A percentile compares a stretch with the other conserved stretches of the same genome.
Conservation (phyloP, 75 land plant species). For the Larix kaempferi region DNA sequence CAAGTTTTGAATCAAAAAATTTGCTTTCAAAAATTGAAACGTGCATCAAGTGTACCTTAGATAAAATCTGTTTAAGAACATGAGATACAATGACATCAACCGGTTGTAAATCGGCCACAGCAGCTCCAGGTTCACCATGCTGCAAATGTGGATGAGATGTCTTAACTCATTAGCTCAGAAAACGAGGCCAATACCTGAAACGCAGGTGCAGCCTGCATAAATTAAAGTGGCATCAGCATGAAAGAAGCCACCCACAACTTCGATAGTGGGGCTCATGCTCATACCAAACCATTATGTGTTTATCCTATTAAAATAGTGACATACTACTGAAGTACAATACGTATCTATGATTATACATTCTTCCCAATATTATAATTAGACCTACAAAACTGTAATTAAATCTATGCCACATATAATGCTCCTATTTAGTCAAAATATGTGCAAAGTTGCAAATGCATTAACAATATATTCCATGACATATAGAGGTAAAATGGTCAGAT, state of each 20-base stretch:
- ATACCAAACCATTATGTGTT: slow-evolving; percentile 1
- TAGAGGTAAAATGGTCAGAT: neutral
- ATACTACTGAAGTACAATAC: neutral
- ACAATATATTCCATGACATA: neutral
- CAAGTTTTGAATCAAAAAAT: neutral
- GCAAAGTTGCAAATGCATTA: neutral
- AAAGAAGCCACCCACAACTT: slow-evolving; percentile 15
- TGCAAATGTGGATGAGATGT: slow-evolving; percentile 40
- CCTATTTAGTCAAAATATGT: neutral
- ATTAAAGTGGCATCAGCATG: slow-evolving; percentile 24
- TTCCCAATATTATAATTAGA: neutral
- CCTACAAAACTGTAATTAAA: neutral
- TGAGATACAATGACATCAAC: slow-evolving; percentile 86
- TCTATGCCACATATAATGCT: neutral
- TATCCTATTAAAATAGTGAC: too few relatives aligned
- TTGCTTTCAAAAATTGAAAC: too few relatives aligned
- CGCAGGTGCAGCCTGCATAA: slow-evolving; percentile 16
- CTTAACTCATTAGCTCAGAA: slow-evolving; percentile 19
- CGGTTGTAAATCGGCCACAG: slow-evolving; percentile 75
- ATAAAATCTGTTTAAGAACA: slow-evolving; percentile 85
- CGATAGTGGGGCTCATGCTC: slow-evolving; percentile 24
- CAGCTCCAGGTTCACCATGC: slow-evolving; percentile 99
- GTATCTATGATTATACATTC: neutral
- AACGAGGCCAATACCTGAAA: slow-evolving; percentile 14
- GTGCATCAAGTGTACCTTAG: slow-evolving; percentile 39